phyloP scores from a whole-genome alignment of 2,329 filamentous ascomycete species.

The Penicillium sp. region DNA sequence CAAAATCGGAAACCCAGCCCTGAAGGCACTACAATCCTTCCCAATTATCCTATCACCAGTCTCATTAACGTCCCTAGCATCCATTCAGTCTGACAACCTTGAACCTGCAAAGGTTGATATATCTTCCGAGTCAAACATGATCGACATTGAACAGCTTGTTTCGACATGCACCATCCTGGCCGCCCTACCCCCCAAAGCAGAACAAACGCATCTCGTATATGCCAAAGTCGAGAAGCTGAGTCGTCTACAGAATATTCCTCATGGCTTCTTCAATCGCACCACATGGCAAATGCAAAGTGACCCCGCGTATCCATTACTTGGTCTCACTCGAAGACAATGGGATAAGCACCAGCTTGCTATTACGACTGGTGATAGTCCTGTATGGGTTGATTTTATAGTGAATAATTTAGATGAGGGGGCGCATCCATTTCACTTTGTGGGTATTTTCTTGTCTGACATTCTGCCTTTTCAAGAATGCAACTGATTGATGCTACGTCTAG shows the following conservation, averaged over 20 bases:
- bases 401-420: constrained; percentile 51
- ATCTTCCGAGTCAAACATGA: neutral
- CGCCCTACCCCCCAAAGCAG: constrained; percentile 24
- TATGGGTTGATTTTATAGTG: constrained; percentile 47
- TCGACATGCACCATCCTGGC: constrained; percentile 25
- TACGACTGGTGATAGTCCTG: constrained; percentile 16
- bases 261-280: constrained; percentile 48
- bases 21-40: constrained; percentile 38
- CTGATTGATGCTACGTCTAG: constrained; percentile 42
- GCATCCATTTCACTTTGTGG: constrained; percentile 50
- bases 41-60: constrained; percentile 19
- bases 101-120: neutral
- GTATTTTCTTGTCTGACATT: neutral
- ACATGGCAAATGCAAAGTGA: constrained; percentile 39
- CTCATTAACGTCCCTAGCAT: neutral
- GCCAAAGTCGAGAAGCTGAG: constrained; percentile 45
- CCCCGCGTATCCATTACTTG: constrained; percentile 31
- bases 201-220: constrained; percentile 45
- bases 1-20: constrained; percentile 43
- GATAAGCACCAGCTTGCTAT: constrained; percentile 41
- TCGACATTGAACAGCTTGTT: constrained; percentile 26
- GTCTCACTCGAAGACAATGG: constrained; percentile 35
- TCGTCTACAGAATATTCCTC: constrained; percentile 40
- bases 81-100: neutral
- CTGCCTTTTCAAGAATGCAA: neutral